Base-by-base conservation (phyloP, 345 rosid species). In the Corymbia maculata region DNA sequence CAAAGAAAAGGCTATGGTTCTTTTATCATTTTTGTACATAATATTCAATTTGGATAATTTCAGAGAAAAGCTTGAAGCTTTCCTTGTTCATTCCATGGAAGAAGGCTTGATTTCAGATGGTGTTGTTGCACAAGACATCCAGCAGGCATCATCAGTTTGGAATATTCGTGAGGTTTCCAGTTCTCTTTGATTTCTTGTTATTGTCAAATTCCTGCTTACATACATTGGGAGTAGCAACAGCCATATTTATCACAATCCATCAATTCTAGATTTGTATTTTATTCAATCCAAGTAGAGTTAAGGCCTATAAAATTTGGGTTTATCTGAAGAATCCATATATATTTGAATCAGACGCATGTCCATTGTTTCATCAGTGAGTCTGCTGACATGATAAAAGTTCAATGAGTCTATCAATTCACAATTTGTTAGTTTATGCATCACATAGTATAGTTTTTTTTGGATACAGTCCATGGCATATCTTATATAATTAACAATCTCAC, bases 61-160 rank as follows among this genome's bases (percentile, higher is more conserved):
- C 94, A 98, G 99, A 90, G 98, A 95, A 93, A 98, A 95, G 90
- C 97, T 98, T 88, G 99, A 98, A 93, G 97, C 96, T 66, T 98
- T 98, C 91, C 90, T 98, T 79, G 92, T 97, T 88, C 88, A 90
- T 85, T 92, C 99, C 13, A 89, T 98, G 93, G 98, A 97, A 92
- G 91, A 93, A 90, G 97, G 97, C 89, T 92, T 97, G 91, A 93
- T 97, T 91, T 95, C 97, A 90, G 98, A 98, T 92, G 99, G 99
- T 57, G 96, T 94, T 86, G 91, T 98, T 88, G 98, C 99, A 75
- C 99, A 97, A 94, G 99, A 98, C 92, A 94, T 94, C 50, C 95
- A 96, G 93, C 99, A 98, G 87, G 95, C 96, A 80, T 95, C 96
- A 51, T 96, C 99, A 24, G 92, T 98, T 92, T 98, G 99, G 99